Base-by-base conservation (phyloP, 306 rosid genomes). In the Sechiopsis laciniata region DNA sequence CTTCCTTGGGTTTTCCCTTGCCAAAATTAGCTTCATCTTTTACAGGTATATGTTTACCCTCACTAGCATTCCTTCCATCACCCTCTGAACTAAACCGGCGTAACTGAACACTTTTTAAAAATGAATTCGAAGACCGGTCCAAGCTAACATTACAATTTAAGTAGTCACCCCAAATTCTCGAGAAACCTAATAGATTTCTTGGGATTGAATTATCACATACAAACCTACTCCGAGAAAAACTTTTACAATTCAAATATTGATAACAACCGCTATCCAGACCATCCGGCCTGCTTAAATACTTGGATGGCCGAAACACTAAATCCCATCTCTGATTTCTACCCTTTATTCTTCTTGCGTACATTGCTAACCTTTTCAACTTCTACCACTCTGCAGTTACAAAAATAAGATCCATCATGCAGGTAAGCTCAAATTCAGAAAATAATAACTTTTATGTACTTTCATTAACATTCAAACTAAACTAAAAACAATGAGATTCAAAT, bases 31-130 rank as follows among this genome's bases (percentile, higher is more conserved):
- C 77, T 45, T 80, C 92, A 76, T 84, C 93, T 63, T 86, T 82
- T 45, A 85, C 83, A 17, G 91, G 90, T 60, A 79, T 57, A 10
- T 80, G 95, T 57, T 87, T 85, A 76, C 85, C 84, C 83, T 89
- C 96, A 50, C 88, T 87, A n/a, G 96, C 86, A 81, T 85, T 86
- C 75, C 96, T 83, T 78, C 95, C 98, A 75, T 94, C 92, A 11
- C 99, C 86, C 77, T 86, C 87, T 22, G 99, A 90, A 78, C 99
- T 94, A 78, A 79, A 94, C 48, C 72, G 32, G 19, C 81, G 87
- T 46, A 86, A 66, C 80, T 82, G 95, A 67, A 78, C 77, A 78
- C 82, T 71, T 61, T 14, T 82, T 57, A 78, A 84, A 80, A 73
- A 76, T 20, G 83, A 59, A 69, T 62, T 73, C 35, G 64, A 74